phyloP scores from a whole-genome alignment of 441 rosid species.

The Populus tomentosa region DNA sequence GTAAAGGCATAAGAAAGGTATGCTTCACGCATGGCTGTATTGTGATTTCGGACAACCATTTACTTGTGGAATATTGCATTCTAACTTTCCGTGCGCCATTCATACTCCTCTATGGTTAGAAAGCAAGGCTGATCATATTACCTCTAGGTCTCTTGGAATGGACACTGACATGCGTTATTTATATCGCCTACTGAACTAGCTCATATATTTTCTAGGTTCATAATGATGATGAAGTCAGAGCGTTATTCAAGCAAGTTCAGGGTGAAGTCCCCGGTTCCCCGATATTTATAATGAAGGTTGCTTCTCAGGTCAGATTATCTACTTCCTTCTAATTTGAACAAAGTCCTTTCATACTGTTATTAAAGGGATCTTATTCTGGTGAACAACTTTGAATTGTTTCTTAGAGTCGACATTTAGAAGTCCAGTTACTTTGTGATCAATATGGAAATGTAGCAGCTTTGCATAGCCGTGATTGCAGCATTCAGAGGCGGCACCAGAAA shows the following conservation, averaged over 20 bases:
- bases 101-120: background rate
- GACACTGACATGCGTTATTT: slow-evolving; percentile 1
- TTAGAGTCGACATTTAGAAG: slow-evolving; percentile 99
- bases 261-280: slow-evolving; percentile 99
- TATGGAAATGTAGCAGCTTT: slow-evolving; percentile 97
- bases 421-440: slow-evolving; percentile 96
- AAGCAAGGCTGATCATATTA: slow-evolving; percentile 6
- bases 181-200: background rate
- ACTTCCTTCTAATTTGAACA: slow-evolving; percentile 20
- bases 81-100: background rate
- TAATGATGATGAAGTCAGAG: slow-evolving; percentile 96
- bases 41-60: slow-evolving; percentile 5
- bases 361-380: slow-evolving; percentile 17
- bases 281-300: slow-evolving; percentile 99
- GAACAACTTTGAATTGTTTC: slow-evolving; percentile 20
- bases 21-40: slow-evolving; percentile 20
- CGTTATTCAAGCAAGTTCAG: slow-evolving; percentile 99
- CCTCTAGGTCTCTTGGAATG: background rate
- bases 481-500: slow-evolving; percentile 99
- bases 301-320: slow-evolving; percentile 82
- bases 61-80: background rate
- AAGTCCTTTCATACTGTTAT: slow-evolving; percentile 11
- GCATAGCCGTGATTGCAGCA: slow-evolving; percentile 99
- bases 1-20: slow-evolving; percentile 99
- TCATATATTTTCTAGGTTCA: slow-evolving; percentile 57